Evolutionary conservation across 768 basidiomycete genomes (phyloP).

Genomic region (Fomitopsis serialis): DNA sequence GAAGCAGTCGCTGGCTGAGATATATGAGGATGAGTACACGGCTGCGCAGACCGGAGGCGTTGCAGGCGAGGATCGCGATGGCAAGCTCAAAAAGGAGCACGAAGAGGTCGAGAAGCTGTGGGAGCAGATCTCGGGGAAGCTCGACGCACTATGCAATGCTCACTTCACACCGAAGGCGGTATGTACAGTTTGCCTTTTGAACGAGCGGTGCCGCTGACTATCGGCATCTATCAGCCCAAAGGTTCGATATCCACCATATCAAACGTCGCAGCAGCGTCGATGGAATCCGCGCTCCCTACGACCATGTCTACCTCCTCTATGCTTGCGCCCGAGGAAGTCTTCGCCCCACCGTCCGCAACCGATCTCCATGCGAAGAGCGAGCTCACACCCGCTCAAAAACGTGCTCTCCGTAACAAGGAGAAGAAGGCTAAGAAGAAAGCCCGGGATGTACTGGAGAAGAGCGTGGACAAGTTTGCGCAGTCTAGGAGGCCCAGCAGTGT

Average conservation of each 20-base stretch:
- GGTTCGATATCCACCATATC: slow-evolving; percentile 78
- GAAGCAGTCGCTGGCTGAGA: slow-evolving; percentile 84
- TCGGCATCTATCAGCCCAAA: slow-evolving; percentile 66
- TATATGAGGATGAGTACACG: slow-evolving; percentile 91
- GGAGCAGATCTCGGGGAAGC: slow-evolving; percentile 80
- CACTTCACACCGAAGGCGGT: slow-evolving; percentile 95
- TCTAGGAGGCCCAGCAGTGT: slow-evolving; percentile 44
- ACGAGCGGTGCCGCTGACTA: slow-evolving; percentile 3
- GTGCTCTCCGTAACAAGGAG: slow-evolving; percentile 57
- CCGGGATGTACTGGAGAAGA: slow-evolving; percentile 58
- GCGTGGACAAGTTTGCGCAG: slow-evolving; percentile 59
- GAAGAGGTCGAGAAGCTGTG: slow-evolving; percentile 79
- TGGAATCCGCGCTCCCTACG: slow-evolving; percentile 91
- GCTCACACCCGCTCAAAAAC: slow-evolving; percentile 82
- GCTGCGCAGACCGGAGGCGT: slow-evolving; percentile 54
- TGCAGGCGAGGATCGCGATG: slow-evolving; percentile 73
- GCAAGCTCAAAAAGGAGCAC: slow-evolving; percentile 84
- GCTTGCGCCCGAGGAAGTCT: slow-evolving; percentile 93
- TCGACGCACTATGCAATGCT: slow-evolving; percentile 92
- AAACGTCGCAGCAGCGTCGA: slow-evolving; percentile 72
- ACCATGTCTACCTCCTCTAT: slow-evolving; percentile 68
- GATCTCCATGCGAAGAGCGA: slow-evolving; percentile 68
- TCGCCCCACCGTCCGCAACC: slow-evolving; percentile 47
- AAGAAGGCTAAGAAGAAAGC: slow-evolving; percentile 67
- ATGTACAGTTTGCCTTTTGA: slow-evolving; percentile 22